Evolutionary conservation across 2,329 filamentous ascomycete genomes (phyloP).

Genomic region (Xylaria sp.): DNA sequence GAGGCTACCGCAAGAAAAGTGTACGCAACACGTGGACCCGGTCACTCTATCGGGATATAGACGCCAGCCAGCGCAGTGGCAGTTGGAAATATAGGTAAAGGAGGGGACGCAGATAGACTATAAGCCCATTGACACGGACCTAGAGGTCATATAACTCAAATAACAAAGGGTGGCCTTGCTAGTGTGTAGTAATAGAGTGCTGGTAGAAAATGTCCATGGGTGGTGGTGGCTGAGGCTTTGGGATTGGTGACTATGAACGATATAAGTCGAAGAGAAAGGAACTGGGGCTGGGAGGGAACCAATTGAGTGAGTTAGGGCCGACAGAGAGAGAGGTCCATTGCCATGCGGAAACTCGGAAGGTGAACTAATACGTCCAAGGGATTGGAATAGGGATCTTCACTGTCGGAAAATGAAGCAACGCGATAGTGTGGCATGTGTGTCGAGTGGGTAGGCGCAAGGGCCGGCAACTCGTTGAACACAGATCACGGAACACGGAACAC

Average conservation of each 20-base stretch:
- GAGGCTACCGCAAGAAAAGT: conserved; percentile 6
- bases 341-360: background rate
- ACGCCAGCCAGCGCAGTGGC: background rate
- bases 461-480: conserved; percentile 18
- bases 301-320: conserved; percentile 1
- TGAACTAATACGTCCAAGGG: background rate
- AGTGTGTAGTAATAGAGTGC: conserved; percentile 8
- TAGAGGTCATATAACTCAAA: background rate
- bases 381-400: conserved; percentile 3
- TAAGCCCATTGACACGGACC: background rate
- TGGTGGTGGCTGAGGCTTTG: background rate
- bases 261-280: background rate
- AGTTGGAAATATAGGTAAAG: background rate
- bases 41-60: background rate
- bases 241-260: background rate
- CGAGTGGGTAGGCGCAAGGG: background rate
- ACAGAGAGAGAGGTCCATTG: background rate
- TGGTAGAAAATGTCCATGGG: conserved; percentile 12
- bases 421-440: background rate
- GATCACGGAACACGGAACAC: background rate
- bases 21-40: conserved; percentile 6
- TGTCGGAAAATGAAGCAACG: conserved; percentile 15
- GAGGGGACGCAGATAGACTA: background rate
- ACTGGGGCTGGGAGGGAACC: background rate
- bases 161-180: background rate